Evolutionary conservation across 805 yeast species (phyloP).

Genomic region (Saccharomyces eubayanus): DNA sequence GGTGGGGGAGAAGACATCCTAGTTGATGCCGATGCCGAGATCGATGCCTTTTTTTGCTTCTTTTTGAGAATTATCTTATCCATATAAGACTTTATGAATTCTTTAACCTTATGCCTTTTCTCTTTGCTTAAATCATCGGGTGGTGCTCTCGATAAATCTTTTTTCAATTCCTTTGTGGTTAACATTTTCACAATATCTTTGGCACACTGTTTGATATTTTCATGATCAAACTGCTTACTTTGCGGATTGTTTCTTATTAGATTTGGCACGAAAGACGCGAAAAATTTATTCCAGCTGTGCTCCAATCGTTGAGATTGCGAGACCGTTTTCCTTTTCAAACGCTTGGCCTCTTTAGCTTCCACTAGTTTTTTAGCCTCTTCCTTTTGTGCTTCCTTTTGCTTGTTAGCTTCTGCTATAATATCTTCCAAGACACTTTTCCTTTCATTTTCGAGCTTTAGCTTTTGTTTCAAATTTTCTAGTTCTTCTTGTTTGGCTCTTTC

Average conservation of each 20-base stretch:
- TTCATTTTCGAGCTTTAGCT: conserved; percentile 21
- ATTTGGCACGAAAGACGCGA: conserved; percentile 77
- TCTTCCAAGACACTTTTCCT: conserved; percentile 25
- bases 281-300: conserved; percentile 34
- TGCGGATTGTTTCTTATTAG: conserved; percentile 56
- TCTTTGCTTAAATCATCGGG: conserved; percentile 54
- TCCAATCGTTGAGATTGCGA: conserved; percentile 15
- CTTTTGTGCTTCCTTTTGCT: conserved; percentile 22
- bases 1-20: conserved; percentile 37
- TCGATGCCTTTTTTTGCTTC: conserved; percentile 38
- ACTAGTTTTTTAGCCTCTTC: conserved; percentile 10
- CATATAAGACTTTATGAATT: conserved; percentile 57
- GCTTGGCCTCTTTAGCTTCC: conserved; percentile 20
- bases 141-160: conserved; percentile 31
- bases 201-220: conserved; percentile 66
- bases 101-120: conserved; percentile 61
- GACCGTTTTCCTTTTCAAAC: conserved; percentile 12
- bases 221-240: conserved; percentile 51
- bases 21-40: conserved; percentile 52
- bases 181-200: conserved; percentile 64
- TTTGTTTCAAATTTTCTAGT: conserved; percentile 14
- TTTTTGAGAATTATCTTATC: conserved; percentile 49
- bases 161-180: conserved; percentile 54
- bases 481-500: conserved; percentile 23
- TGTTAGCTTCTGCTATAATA: conserved; percentile 36